A percentile compares a stretch with the other conserved stretches of the same genome.
Conservation (phyloP, 495 filamentous ascomycete species). For the Copromyces sp. region DNA sequence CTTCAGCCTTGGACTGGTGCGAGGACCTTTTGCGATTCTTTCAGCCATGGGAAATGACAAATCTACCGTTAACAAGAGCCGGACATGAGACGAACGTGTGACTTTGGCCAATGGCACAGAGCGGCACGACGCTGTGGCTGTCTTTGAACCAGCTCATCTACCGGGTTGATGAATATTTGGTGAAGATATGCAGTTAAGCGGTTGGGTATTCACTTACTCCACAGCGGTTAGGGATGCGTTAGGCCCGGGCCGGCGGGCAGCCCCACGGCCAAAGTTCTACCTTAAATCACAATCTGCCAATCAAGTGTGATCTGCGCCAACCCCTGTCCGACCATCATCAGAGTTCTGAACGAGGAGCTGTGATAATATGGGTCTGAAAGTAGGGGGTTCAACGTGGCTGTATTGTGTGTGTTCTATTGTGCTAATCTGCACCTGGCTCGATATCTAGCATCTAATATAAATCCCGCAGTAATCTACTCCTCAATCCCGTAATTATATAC, state of each 20-base stretch:
- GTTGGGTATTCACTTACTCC: neutral
- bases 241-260: no score
- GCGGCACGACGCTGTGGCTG: neutral
- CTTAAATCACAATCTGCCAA: neutral
- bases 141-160: neutral
- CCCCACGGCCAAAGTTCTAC: neutral
- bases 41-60: neutral
- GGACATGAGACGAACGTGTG: neutral
- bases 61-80: neutral
- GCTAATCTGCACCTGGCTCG: no score
- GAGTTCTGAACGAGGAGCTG: neutral
- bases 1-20: neutral
- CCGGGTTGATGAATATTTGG: neutral
- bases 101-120: neutral
- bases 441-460: no score
- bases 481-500: no score
- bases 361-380: no score
- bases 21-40: neutral
- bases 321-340: neutral
- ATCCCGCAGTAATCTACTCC: no score
- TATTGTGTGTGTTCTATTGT: no score
- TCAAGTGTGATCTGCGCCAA: neutral
- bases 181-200: neutral
- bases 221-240: neutral
- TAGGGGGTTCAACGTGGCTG: no score